Conservation (phyloP, 73 alveolate genomes). For the Paramecium primaurelia region DNA sequence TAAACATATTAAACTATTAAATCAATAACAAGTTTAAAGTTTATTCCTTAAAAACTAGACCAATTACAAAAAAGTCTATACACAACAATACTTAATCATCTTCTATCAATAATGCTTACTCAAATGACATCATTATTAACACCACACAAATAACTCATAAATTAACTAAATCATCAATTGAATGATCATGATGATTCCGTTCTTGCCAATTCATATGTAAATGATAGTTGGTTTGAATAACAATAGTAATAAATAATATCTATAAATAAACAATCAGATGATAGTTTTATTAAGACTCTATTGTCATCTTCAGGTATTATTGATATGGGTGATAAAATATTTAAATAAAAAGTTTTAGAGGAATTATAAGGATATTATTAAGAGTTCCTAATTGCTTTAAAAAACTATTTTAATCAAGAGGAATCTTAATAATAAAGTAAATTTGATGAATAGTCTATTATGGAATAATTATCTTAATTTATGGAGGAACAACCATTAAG, state of each 20-base stretch:
- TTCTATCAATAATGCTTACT: slow-evolving; percentile 1
- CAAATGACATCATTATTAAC: neutral
- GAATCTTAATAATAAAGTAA: neutral
- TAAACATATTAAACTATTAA: neutral
- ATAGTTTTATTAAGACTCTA: neutral
- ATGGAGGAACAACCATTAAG: neutral
- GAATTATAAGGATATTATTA: slow-evolving; percentile 18
- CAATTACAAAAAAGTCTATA: neutral
- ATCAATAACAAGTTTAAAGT: neutral
- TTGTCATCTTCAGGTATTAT: neutral
- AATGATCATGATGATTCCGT: slow-evolving; percentile 50
- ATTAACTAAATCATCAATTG: neutral
- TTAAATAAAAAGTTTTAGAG: slow-evolving; percentile 6
- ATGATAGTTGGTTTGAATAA: slow-evolving; percentile 41
- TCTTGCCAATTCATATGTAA: slow-evolving; percentile 27
- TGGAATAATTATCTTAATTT: neutral
- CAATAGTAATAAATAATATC: neutral
- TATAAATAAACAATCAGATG: neutral
- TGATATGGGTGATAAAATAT: slow-evolving; percentile 12
- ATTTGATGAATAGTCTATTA: neutral
- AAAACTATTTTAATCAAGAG: neutral
- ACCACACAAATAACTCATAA: neutral
- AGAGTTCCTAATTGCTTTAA: neutral
- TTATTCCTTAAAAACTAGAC: neutral
- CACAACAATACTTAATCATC: neutral